Conservation (phyloP, 768 basidiomycete species). For the Boletus subcaerulescens region DNA sequence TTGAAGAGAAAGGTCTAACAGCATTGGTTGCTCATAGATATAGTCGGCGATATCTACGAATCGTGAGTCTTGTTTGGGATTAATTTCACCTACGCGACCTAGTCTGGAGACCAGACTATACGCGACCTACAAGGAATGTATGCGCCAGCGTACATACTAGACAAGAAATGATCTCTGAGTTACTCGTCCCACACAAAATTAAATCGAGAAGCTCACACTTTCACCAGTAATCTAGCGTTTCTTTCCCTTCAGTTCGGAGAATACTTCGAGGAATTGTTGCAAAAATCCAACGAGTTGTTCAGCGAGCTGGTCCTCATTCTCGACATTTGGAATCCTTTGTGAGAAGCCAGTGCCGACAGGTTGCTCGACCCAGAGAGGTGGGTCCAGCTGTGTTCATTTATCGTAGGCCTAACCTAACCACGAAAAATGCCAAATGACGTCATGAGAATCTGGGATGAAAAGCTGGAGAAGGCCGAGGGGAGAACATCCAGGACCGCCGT, state of each 20-base stretch:
- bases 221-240: slow-evolving; percentile 70
- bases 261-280: slow-evolving; percentile 73
- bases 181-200: not conserved
- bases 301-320: slow-evolving; percentile 56
- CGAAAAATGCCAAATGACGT: slow-evolving; percentile 51
- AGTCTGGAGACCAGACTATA: too few relatives aligned
- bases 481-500: slow-evolving; percentile 77
- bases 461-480: slow-evolving; percentile 55
- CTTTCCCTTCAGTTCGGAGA: slow-evolving; percentile 68
- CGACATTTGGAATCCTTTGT: slow-evolving; percentile 62
- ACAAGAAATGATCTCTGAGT: not conserved
- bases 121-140: slow-evolving; percentile 54
- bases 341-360: slow-evolving; percentile 80
- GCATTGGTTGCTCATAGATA: slow-evolving; percentile 57
- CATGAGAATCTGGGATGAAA: slow-evolving; percentile 16
- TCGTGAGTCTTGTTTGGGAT: not conserved
- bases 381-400: slow-evolving; percentile 73
- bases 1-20: slow-evolving; percentile 55
- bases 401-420: too few relatives aligned
- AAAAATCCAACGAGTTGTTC: slow-evolving; percentile 56
- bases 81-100: not conserved
- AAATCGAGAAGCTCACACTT: slow-evolving; percentile 52
- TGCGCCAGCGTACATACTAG: slow-evolving; percentile 72
- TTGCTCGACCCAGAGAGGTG: slow-evolving; percentile 80
- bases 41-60: slow-evolving; percentile 67